Conservation (phyloP, 305 asterid species). For the Fraxinus nigra region DNA sequence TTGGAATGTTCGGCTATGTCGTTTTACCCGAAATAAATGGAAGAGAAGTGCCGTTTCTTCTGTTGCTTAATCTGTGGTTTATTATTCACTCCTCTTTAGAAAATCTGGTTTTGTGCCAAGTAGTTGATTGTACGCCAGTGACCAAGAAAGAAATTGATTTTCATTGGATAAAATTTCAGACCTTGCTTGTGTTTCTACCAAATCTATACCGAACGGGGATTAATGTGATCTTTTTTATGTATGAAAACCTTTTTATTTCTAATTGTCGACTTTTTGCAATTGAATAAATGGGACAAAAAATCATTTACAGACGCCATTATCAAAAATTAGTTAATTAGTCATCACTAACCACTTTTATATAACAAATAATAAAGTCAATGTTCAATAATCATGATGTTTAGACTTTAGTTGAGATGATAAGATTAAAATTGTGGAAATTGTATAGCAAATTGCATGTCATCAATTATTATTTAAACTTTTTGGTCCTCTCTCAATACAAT, state of each 20-base stretch:
- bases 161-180: background rate
- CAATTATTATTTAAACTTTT: background rate
- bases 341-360: background rate
- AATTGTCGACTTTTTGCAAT: background rate
- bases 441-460: background rate
- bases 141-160: background rate
- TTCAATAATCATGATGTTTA: background rate
- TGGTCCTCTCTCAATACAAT: background rate
- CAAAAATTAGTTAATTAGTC: background rate
- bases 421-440: background rate
- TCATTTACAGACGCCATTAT: background rate
- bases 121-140: background rate
- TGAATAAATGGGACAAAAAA: background rate
- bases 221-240: background rate
- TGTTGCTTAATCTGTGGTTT: background rate
- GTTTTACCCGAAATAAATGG: background rate
- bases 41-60: background rate
- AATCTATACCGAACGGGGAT: background rate
- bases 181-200: background rate
- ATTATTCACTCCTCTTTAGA: background rate
- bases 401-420: background rate
- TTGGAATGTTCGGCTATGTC: background rate
- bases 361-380: background rate
- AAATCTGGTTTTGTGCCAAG: conserved; percentile 11
- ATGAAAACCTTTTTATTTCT: background rate